Base-by-base conservation (phyloP, 2,329 filamentous ascomycete genomes). In the Ophiostoma pallidulum region DNA sequence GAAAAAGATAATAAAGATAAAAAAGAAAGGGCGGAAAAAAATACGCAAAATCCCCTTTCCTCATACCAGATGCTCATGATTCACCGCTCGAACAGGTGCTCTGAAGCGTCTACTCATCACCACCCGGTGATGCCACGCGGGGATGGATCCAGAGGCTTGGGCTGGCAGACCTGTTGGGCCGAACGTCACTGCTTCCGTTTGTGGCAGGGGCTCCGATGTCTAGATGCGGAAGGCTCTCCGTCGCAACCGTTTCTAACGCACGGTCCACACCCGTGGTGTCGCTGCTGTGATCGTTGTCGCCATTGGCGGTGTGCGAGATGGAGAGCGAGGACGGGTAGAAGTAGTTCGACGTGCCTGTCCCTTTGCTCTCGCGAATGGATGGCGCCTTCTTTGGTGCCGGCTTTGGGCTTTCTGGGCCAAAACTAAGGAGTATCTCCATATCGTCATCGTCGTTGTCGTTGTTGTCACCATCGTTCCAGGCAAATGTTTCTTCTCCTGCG, bases 61-160 rank as follows among this genome's bases (percentile, higher is more conserved):
- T 24, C 8, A n/a, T 31, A 35, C 39, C 7, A 44, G 40, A 8
- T 43, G 45, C 29, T 78, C 74, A 39, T 68, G 19, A 74, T 77
- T 75, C 75, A 79, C 20, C 75, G 66, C 44, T 78, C 1, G 66
- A 63, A 18, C 66, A 63, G 29, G 64, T 68, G 48, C 67, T 49
- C 48, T 77, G 74, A 7, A 70, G 64, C 26, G 66, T 60, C 26
- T 62, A 63, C 45, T 76, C 73, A 13, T 47, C 41, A 4, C 37
- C 36, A 41, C 37, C 45, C 14, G 43, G 32, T 5, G 37, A 18
- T 2, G 28, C 36, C 1, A 43, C 29, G 19, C 45, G 61, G 3
- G 70, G 68, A 9, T 65, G 55, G 4, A 67, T 68, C 71, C 68
- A 73, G 3, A 68, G 65, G 2, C 60, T 66, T 44, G 56, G 66